These are phyloP conservation scores for Fraxinus ornus DNA, from an alignment of 305 asterid genomes.

Conservation along the genomic window DNA sequence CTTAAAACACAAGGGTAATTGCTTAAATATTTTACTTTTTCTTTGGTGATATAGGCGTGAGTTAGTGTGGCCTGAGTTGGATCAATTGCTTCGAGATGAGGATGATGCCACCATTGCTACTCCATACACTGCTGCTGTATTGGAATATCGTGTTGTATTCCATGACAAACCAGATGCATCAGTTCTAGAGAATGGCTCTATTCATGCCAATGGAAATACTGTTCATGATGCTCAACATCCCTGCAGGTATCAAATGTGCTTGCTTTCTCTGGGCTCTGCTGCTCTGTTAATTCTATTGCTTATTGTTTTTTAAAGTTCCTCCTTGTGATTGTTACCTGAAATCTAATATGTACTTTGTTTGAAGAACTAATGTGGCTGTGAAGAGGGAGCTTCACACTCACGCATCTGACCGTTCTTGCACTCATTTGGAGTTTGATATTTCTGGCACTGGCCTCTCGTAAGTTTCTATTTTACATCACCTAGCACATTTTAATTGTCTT, in stretches of 20 bases:
- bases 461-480: not conserved
- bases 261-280: not conserved
- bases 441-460: not conserved
- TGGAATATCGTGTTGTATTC: constrained; percentile 45
- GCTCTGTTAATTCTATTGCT: not conserved
- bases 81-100: constrained; percentile 38
- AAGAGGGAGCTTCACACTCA: not conserved
- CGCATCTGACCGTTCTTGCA: not conserved
- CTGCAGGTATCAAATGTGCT: not conserved
- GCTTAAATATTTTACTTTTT: not conserved
- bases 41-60: constrained; percentile 38
- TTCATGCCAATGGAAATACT: constrained; percentile 37
- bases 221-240: not conserved
- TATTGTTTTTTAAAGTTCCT: not conserved
- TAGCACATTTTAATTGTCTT: not conserved
- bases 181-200: constrained; percentile 14
- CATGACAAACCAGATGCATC: constrained; percentile 29
- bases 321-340: not conserved
- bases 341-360: not conserved
- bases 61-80: constrained; percentile 48
- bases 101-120: constrained; percentile 40
- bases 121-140: constrained; percentile 51
- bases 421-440: not conserved
- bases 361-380: not conserved
- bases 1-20: not conserved